Percentiles rank a stretch among this genome's conserved stretches.
Evolutionary conservation across 176 grass and related monocot species (phyloP).

Genomic region (Calamus simplicifolius): DNA sequence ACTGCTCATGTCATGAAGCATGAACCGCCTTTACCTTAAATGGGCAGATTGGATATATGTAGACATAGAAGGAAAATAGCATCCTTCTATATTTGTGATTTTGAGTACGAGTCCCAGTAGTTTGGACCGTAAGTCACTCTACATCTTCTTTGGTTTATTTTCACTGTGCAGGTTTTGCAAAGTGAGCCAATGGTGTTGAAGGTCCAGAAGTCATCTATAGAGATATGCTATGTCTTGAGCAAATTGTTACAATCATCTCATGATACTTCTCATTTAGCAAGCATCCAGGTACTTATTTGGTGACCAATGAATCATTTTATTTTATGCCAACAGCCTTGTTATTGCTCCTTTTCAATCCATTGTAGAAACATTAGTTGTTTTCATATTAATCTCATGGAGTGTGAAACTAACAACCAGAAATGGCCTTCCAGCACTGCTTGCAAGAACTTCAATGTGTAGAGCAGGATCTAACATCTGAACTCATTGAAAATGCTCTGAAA

Average conservation of each 20-base stretch:
- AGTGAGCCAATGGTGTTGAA: conserved; percentile 28
- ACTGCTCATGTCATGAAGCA: too few species aligned
- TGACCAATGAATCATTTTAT: too few species aligned
- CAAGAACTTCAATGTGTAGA: conserved; percentile 22
- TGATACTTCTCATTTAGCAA: conserved; percentile 24
- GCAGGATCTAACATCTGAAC: conserved; percentile 23
- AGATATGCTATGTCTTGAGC: conserved; percentile 26
- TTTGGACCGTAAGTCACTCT: neutral
- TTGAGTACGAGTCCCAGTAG: too few species aligned
- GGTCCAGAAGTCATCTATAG: conserved; percentile 22
- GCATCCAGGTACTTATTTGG: conserved; percentile 22
- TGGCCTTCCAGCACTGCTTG: conserved; percentile 26
- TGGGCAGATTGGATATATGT: too few species aligned
- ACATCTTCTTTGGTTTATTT: neutral
- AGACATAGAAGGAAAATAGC: too few species aligned
- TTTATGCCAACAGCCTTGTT: too few species aligned
- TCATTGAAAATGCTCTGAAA: conserved; percentile 29
- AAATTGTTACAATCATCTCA: conserved; percentile 32
- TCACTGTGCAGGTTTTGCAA: conserved; percentile 22
- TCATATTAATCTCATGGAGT: neutral
- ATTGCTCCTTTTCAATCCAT: too few species aligned
- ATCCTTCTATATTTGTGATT: too few species aligned
- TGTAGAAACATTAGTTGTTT: neutral
- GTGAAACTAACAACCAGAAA: conserved; percentile 3
- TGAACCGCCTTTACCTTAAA: too few species aligned